Conservation (phyloP, 441 rosid genomes). For the Adansonia madagascariensis region DNA sequence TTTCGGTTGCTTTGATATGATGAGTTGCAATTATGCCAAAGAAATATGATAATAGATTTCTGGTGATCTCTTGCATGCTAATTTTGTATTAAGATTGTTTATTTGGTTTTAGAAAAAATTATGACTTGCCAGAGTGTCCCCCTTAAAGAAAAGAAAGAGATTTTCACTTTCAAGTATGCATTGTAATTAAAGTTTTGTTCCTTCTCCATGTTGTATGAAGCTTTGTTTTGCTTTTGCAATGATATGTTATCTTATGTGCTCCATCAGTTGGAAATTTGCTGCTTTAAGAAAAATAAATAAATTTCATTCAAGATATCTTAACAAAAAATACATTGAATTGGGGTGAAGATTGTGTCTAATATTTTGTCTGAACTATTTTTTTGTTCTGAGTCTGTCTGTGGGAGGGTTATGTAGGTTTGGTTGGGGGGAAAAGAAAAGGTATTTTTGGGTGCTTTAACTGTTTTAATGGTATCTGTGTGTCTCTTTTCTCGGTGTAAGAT, state of each 20-base stretch:
- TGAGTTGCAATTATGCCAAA: background rate
- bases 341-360: background rate
- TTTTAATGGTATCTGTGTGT: background rate
- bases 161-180: background rate
- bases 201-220: slow-evolving; percentile 12
- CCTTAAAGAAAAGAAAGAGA: background rate
- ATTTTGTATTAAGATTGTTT: slow-evolving; percentile 1
- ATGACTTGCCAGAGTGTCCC: background rate
- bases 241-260: background rate
- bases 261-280: background rate
- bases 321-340: background rate
- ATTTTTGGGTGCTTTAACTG: background rate
- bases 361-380: background rate
- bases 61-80: background rate
- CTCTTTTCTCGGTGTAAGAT: background rate
- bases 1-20: background rate
- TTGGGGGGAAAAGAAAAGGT: background rate
- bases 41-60: background rate
- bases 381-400: background rate
- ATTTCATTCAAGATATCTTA: background rate
- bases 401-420: background rate
- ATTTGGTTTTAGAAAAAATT: background rate
- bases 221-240: background rate
- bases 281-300: background rate
- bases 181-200: background rate